These are phyloP conservation scores for Niebla homalea DNA, from an alignment of 495 filamentous ascomycete genomes.

Conservation along the genomic window DNA sequence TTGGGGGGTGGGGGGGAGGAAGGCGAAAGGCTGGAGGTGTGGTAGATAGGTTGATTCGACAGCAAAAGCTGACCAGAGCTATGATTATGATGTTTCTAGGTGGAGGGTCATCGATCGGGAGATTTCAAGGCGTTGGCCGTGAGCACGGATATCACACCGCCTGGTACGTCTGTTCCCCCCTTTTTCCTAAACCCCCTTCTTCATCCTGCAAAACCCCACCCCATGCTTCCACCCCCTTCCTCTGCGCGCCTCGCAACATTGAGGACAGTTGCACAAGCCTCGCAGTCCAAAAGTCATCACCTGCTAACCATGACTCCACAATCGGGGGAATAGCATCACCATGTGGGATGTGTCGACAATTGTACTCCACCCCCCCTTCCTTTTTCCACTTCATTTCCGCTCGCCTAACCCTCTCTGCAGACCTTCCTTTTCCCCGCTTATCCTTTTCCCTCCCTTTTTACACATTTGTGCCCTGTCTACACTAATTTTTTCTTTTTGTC, in stretches of 20 bases:
- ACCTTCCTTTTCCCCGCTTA: neutral
- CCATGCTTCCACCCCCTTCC: neutral
- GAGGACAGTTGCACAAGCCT: too few relatives aligned
- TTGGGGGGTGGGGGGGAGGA: neutral
- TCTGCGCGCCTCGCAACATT: neutral
- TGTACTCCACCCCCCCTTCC: conserved; percentile 20
- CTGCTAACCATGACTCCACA: neutral
- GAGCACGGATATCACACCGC: conserved; percentile 60
- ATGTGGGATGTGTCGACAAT: conserved; percentile 43
- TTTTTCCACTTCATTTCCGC: too few relatives aligned
- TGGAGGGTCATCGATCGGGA: neutral
- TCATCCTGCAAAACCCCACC: conserved; percentile 9
- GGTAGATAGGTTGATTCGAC: too few relatives aligned
- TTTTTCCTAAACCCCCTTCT: conserved; percentile 35
- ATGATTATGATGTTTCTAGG: neutral
- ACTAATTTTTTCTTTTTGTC: neutral
- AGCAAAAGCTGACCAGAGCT: neutral
- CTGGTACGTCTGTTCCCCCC: conserved; percentile 65
- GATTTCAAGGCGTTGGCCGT: conserved; percentile 78
- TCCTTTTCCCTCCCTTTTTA: neutral
- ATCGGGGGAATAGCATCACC: conserved; percentile 15
- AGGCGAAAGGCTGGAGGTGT: neutral
- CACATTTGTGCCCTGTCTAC: neutral
- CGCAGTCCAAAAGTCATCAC: too few relatives aligned
- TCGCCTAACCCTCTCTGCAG: neutral